Evolutionary conservation across 75 land plant species (phyloP).

Genomic region (Ceratopteris richardii): DNA sequence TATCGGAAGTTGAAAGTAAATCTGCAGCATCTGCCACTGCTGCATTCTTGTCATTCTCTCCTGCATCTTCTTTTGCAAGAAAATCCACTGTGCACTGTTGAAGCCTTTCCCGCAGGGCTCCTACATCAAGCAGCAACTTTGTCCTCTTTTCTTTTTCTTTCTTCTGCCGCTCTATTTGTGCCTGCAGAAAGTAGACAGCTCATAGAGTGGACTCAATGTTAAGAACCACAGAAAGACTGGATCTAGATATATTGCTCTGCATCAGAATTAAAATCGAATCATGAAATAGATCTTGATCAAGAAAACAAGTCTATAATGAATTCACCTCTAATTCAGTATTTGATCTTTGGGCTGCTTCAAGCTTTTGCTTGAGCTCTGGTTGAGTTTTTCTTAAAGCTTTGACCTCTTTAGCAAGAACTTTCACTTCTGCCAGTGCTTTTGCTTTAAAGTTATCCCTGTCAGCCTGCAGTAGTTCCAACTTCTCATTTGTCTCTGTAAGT

Average conservation of each 20-base stretch:
- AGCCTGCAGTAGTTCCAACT: conserved; percentile 39
- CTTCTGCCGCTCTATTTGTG: conserved; percentile 49
- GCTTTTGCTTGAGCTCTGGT: conserved; percentile 63
- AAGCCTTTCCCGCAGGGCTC: conserved; percentile 52
- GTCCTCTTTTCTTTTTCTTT: conserved; percentile 27
- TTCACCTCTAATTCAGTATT: conserved; percentile 74
- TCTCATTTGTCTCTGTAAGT: conserved; percentile 34
- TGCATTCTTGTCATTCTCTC: conserved; percentile 33
- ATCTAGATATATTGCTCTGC: no score
- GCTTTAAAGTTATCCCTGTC: conserved; percentile 53
- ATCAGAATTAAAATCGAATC: no score
- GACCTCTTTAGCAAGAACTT: conserved; percentile 74
- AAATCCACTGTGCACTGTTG: conserved; percentile 83
- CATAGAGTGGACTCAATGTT: no score
- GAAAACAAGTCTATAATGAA: no score
- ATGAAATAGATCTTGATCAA: no score
- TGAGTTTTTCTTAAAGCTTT: conserved; percentile 75
- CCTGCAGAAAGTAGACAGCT: conserved; percentile 21
- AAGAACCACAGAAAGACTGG: no score
- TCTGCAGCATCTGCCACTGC: conserved; percentile 64
- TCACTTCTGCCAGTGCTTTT: conserved; percentile 79
- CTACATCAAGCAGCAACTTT: conserved; percentile 68
- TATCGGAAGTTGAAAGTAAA: conserved; percentile 74
- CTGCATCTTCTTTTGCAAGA: conserved; percentile 58
- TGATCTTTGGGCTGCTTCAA: conserved; percentile 41